These are phyloP conservation scores for Coniophora puteana DNA, from an alignment of 1,284 basidiomycete species.

Conservation along the genomic window DNA sequence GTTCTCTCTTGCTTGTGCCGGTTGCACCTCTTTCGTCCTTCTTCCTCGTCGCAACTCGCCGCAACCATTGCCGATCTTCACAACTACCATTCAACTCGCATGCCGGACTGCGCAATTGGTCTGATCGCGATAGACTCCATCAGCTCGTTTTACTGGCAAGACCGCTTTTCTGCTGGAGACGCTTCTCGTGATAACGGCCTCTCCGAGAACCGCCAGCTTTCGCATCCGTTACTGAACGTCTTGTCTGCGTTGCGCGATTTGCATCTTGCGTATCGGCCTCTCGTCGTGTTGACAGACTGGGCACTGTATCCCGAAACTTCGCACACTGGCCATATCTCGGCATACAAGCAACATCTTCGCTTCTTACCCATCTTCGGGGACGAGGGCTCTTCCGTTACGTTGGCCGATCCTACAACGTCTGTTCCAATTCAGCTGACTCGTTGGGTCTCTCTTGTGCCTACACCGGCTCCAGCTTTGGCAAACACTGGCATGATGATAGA, in stretches of 20 bases:
- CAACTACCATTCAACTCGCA: conserved; percentile 44
- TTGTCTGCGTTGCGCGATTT: conserved; percentile 47
- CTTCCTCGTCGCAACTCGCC: conserved; percentile 63
- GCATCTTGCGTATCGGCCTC: conserved; percentile 45
- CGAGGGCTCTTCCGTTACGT: neutral
- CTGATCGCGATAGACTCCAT: conserved; percentile 71
- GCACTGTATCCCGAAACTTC: conserved; percentile 38
- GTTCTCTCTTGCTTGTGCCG: conserved; percentile 44
- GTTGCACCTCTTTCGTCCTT: conserved; percentile 65
- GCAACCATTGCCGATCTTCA: conserved; percentile 59
- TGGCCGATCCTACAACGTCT: too few species aligned
- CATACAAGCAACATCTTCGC: conserved; percentile 52
- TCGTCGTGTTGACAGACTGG: conserved; percentile 65
- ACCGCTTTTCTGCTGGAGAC: conserved; percentile 66
- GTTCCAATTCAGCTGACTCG: too few species aligned
- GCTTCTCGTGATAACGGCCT: conserved; percentile 27
- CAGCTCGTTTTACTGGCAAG: conserved; percentile 73
- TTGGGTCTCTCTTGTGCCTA: too few species aligned
- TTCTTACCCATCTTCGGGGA: conserved; percentile 34
- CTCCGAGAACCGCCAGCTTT: conserved; percentile 18
- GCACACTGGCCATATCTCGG: conserved; percentile 22
- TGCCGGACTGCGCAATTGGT: conserved; percentile 52
- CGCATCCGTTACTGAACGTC: conserved; percentile 41
- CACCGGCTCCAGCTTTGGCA: too few species aligned
- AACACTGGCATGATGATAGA: conserved; percentile 22